Evolutionary conservation across 2,329 filamentous ascomycete species (phyloP).

Genomic region (Talaromyces sp.): DNA sequence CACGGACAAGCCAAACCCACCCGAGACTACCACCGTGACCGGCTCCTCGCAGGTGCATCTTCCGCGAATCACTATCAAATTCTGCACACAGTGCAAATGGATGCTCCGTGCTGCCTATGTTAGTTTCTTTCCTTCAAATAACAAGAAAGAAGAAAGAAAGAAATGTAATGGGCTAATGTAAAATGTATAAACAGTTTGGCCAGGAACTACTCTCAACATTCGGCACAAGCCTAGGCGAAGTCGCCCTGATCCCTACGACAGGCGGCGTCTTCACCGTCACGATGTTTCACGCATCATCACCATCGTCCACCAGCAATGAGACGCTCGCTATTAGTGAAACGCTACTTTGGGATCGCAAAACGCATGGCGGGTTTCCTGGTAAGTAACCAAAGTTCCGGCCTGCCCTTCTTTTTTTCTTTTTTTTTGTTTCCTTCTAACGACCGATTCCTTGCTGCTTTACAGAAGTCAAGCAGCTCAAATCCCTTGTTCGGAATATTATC

Average conservation of each 20-base stretch:
- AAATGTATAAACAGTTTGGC: conserved; percentile 67
- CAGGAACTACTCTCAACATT: conserved; percentile 97
- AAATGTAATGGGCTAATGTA: not conserved
- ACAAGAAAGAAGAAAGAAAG: too few species aligned
- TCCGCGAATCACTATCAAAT: conserved; percentile 79
- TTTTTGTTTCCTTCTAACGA: not conserved
- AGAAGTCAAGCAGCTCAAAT: conserved; percentile 88
- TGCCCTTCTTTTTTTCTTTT: not conserved
- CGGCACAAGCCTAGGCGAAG: conserved; percentile 73
- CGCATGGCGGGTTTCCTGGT: conserved; percentile 81
- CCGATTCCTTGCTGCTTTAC: not conserved
- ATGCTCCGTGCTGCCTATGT: conserved; percentile 83
- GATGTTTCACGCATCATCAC: conserved; percentile 40
- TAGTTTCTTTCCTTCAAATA: conserved; percentile 33
- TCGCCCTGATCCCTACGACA: conserved; percentile 77
- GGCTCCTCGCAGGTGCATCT: conserved; percentile 34
- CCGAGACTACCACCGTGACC: not conserved
- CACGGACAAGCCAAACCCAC: not conserved
- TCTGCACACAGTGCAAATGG: conserved; percentile 93
- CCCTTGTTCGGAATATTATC: conserved; percentile 73
- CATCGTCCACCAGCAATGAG: conserved; percentile 21
- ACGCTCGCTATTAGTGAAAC: conserved; percentile 33
- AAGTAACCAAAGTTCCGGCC: too few species aligned
- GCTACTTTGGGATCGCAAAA: conserved; percentile 81
- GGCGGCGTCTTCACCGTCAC: conserved; percentile 78